Conservation (phyloP, 2,329 filamentous ascomycete genomes). For the Alternaria burnsii region DNA sequence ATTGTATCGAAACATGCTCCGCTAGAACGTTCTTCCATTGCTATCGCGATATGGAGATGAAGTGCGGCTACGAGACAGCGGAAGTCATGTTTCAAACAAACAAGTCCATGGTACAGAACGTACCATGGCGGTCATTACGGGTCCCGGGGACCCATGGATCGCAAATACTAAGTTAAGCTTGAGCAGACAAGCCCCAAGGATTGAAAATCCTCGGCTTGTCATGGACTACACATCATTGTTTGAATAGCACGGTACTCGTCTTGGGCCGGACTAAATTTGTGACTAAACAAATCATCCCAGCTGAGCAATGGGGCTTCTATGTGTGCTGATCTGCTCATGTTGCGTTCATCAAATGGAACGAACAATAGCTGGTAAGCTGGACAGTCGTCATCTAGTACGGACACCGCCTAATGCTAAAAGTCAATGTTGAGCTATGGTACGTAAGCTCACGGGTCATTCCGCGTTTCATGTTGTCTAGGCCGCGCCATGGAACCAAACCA, state of each 20-base stretch:
- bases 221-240: not conserved
- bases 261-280: not conserved
- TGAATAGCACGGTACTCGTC: not conserved
- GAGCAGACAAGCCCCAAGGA: not conserved
- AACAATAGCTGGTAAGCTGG: not conserved
- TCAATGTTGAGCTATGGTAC: not conserved
- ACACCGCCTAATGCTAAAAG: not conserved
- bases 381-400: not conserved
- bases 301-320: not conserved
- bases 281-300: not conserved
- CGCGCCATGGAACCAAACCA: not conserved
- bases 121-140: not conserved
- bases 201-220: not conserved
- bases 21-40: not conserved
- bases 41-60: not conserved
- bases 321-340: not conserved
- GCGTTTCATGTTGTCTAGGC: not conserved
- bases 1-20: not conserved
- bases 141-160: not conserved
- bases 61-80: not conserved
- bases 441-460: not conserved
- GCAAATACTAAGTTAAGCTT: not conserved
- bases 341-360: not conserved
- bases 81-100: not conserved
- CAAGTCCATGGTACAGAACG: not conserved